These are phyloP conservation scores for Viola pubescens DNA, from an alignment of 441 rosid species.

Conservation along the genomic window DNA sequence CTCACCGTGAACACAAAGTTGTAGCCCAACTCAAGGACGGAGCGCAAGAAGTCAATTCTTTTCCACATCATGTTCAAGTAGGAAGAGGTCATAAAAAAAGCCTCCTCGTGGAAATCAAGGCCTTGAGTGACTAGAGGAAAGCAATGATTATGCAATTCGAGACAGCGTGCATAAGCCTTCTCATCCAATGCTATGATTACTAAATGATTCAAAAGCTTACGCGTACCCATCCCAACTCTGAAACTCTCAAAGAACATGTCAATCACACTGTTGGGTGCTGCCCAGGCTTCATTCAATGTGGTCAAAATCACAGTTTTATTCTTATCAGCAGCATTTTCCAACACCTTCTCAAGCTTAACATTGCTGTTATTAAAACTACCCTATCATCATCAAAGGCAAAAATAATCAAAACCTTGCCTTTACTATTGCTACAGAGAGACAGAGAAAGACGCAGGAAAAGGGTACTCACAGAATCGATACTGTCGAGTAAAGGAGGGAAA, in stretches of 20 bases:
- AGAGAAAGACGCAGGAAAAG: no score
- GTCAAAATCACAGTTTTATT: slow-evolving; percentile 66
- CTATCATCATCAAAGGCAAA: background rate
- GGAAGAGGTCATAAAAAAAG: slow-evolving; percentile 60
- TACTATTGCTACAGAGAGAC: no score
- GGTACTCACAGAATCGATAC: background rate
- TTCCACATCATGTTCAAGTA: slow-evolving; percentile 87
- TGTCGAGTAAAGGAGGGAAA: slow-evolving; percentile 21
- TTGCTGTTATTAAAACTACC: slow-evolving; percentile 19
- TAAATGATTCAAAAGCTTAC: slow-evolving; percentile 54
- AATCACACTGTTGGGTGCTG: slow-evolving; percentile 48
- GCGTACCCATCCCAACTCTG: slow-evolving; percentile 48
- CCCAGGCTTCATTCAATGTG: slow-evolving; percentile 81
- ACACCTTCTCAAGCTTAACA: slow-evolving; percentile 43
- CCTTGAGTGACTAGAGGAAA: slow-evolving; percentile 53
- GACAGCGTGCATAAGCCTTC: slow-evolving; percentile 50
- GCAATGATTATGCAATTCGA: slow-evolving; percentile 44
- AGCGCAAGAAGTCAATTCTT: slow-evolving; percentile 59
- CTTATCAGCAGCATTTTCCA: slow-evolving; percentile 55
- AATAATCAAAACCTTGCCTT: background rate
- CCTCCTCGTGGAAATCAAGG: slow-evolving; percentile 53
- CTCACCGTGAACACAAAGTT: slow-evolving; percentile 83
- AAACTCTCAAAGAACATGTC: slow-evolving; percentile 73
- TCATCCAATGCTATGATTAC: slow-evolving; percentile 65
- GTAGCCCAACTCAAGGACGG: slow-evolving; percentile 73